Percentiles rank a stretch among this genome's conserved stretches.
These are phyloP conservation scores for Clathrospora elynae DNA, from an alignment of 2,329 filamentous ascomycete genomes.

Conservation along the genomic window DNA sequence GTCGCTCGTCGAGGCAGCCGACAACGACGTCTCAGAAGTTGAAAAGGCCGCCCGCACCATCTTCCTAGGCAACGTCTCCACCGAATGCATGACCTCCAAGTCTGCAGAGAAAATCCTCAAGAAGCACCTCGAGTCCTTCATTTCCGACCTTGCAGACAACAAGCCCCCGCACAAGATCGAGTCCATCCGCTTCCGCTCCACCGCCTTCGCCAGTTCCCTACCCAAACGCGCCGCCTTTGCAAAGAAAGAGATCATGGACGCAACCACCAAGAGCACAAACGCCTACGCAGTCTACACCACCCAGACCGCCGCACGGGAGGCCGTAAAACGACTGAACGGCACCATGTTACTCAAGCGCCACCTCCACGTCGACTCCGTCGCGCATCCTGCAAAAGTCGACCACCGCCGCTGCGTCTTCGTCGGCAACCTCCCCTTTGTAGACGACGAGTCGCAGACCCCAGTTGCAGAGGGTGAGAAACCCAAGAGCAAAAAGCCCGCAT, in stretches of 20 bases:
- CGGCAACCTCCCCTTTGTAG: conserved; percentile 93
- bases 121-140: conserved; percentile 76
- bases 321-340: conserved; percentile 79
- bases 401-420: conserved; percentile 93
- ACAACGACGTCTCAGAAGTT: conserved; percentile 61
- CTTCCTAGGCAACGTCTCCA: conserved; percentile 90
- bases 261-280: conserved; percentile 90
- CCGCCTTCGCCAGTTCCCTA: conserved; percentile 78
- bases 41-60: conserved; percentile 89
- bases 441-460: conserved; percentile 77
- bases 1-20: conserved; percentile 49
- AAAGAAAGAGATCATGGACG: conserved; percentile 85
- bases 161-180: conserved; percentile 73
- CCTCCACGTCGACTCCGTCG: conserved; percentile 86
- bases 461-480: conserved; percentile 67
- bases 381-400: conserved; percentile 81
- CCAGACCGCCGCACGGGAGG: conserved; percentile 73
- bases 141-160: conserved; percentile 58
- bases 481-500: conserved; percentile 70
- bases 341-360: conserved; percentile 83
- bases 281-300: conserved; percentile 91
- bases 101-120: conserved; percentile 77
- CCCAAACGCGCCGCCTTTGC: conserved; percentile 96
- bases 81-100: conserved; percentile 80
- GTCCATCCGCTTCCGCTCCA: conserved; percentile 91